Base-by-base conservation (phyloP, 371 early-diverging fungal species). In the Quaeritorhiza haematococci region DNA sequence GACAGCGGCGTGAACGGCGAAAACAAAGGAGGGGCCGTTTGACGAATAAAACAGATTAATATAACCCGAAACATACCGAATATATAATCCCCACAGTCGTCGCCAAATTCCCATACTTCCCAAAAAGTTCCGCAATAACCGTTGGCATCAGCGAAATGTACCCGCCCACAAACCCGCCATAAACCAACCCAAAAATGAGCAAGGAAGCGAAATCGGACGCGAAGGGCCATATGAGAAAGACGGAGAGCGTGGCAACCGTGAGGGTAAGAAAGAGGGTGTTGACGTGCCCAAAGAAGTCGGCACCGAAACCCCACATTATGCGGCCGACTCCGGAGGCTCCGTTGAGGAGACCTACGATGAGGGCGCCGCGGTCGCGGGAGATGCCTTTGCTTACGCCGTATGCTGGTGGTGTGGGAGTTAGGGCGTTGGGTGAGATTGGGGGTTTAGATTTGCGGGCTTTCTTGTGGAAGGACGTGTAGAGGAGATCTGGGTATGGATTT, bases 251-350 rank as follows among this genome's bases (percentile, higher is more conserved):
- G 21, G 80, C 71, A 6, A 76, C 42, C 15, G 71, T 53, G 1
- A 80, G 63, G 51, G 79, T 78, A 0, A 74, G 42, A 13, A 65
- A 64, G 59, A 82, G 69, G 0, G 78, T 70, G 52, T 82, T 76
- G 41, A 85, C 67, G 45, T 77, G 77, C 33, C 89, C 88, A 3
- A 86, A 29, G 4, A 63, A 60, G 44, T 84, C 85, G 15, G 84
- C 72, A 38, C 76, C 60, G 28, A 74, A 65, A 3, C 90, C 90
- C 19, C 82, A 68, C 5, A 76, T 56, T 33, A 90, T 64, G 48
- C 91, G 83, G 3, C 87, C 87, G 5, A 84, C 55, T 0, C 85
- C 86, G 0, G 83, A 79, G 1, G 76, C 75, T 23, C 72, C 80
- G 47, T 77, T 83, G 33, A 79, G 71, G 44, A 81, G 56, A 23